Base-by-base conservation (phyloP, 331 rosid genomes). In the Acacia concinna region DNA sequence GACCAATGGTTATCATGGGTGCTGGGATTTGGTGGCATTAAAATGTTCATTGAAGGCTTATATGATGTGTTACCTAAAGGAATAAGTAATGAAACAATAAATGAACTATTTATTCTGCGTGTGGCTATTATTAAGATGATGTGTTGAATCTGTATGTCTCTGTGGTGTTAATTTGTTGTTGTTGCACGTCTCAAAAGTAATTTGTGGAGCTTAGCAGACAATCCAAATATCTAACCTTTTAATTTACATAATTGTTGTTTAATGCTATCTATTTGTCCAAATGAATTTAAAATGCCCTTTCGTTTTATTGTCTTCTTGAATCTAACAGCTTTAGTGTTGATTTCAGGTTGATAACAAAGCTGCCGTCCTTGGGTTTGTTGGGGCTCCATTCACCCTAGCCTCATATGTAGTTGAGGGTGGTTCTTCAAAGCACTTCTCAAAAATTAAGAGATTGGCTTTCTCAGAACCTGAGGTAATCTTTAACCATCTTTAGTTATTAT, bases 361-460 rank as follows among this genome's bases (percentile, higher is more conserved):
- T 35, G 97, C 98, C 3, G 99, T 93, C 75, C 90, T 95, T 54
- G 97, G 99, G 76, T 95, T 95, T 74, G 99, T 93, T 1, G 99
- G 99, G 43, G 97, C 98, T 81, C 99, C 99, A 8, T 95, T 95
- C 75, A 95, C 97, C 78, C 82, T 95, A 57, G 99, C 99, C 59
- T 95, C 97, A 1, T 95, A 95, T 51, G 99, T 95, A 71, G 99
- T 95, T 41, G 99, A 95, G 87, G 97, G 99, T 14, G 97, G 99
- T 83, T 91, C 99, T 27, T 95, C 99, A 6, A 95, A 95, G 81
- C 92, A 95, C 85, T 95, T 95, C 81, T 84, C 68, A 30, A 62
- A 62, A 78, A 93, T 95, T 80, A 95, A 95, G 88, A 91, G 94
- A 87, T 59, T 95, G 76, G 99, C 99, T 34, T 95, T 95, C 88